Percentiles rank a stretch among this genome's conserved stretches.
These are phyloP conservation scores for Chalara sp. DNA, from an alignment of 2,329 filamentous ascomycete species.

Conservation along the genomic window DNA sequence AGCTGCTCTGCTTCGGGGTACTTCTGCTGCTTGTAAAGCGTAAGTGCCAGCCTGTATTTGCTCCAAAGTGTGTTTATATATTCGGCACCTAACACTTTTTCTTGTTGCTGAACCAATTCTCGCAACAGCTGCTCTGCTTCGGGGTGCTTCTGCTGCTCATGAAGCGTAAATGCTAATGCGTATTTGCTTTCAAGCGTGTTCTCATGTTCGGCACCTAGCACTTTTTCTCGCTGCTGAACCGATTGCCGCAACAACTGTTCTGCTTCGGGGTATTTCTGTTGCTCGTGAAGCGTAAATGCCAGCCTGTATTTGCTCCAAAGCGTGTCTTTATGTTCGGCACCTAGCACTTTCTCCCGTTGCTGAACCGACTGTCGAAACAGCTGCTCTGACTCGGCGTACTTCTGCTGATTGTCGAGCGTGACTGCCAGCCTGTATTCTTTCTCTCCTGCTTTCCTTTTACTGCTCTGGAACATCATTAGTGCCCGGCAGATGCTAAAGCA, in stretches of 20 bases:
- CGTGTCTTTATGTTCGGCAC: too few species aligned
- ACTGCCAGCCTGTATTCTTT: too few species aligned
- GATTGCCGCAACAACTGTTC: background rate
- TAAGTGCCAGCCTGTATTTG: background rate
- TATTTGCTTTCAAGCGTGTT: background rate
- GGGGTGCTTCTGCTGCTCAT: background rate
- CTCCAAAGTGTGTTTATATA: background rate
- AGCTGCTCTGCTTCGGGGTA: background rate
- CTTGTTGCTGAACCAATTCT: background rate
- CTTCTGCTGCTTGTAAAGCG: background rate
- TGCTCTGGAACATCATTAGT: too few species aligned
- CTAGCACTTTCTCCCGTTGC: too few species aligned
- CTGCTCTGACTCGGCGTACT: too few species aligned
- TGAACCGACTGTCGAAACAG: too few species aligned
- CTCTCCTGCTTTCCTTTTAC: too few species aligned
- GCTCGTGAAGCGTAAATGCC: background rate
- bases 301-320: background rate
- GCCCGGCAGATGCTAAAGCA: too few species aligned
- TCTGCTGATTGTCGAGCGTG: too few species aligned
- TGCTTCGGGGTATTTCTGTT: background rate
- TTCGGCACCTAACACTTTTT: background rate
- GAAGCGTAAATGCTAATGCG: background rate
- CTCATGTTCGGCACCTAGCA: background rate
- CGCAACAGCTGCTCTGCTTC: background rate
- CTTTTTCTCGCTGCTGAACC: background rate